Evolutionary conservation across 805 yeast species (phyloP), one percentile per base, ranked within the genome.

Genomic region (Schwanniomyces polymorphus): DNA sequence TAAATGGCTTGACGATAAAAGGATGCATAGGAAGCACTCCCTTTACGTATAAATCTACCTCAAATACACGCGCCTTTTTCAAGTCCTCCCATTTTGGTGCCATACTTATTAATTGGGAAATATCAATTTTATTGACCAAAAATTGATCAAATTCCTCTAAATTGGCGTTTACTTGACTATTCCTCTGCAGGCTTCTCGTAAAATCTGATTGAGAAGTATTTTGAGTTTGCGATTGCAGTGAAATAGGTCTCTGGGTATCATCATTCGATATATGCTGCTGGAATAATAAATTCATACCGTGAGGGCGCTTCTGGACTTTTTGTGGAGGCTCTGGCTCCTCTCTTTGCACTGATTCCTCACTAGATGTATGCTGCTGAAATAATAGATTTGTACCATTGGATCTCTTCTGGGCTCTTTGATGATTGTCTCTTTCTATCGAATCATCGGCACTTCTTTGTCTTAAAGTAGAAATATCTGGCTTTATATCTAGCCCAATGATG

Each of bases 1-100:
- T 52, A 31, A 48, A 64, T 2, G 70, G 72, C 41, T 64, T 64
- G 12, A 68, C 53, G 4, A 65, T 48, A 18, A 67, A 56, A 11
- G 58, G 55, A 11, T 46, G 41, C 18, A 35, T 25, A 1, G 68
- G 66, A 5, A 49, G 11, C 27, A 53, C 41, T 4, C 60, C 60
- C 10, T 27, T 37, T 3, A 65, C 28, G 21, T 40, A 48, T 1
- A 56, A 66, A 7, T 52, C 44, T 4, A 61, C 42, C 38, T 56
- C 59, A 46, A 53, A 64, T 3, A 49, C 39, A 14, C 43, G 43
- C 9, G 47, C 50, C 25, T 50, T 51, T 4, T 42, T 40, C 14
- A 51, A 50, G 5, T 49, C 56, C 17, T 44, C 54, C 8, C 49
- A 7, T 10, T 44, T 41, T n/a, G 44, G 47, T 3, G 53, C 53